Percentiles rank a stretch among this genome's conserved stretches.
These are phyloP conservation scores for Lodderomyces pseudojiufengensis DNA, from an alignment of 1,139 yeast genomes.

Conservation along the genomic window DNA sequence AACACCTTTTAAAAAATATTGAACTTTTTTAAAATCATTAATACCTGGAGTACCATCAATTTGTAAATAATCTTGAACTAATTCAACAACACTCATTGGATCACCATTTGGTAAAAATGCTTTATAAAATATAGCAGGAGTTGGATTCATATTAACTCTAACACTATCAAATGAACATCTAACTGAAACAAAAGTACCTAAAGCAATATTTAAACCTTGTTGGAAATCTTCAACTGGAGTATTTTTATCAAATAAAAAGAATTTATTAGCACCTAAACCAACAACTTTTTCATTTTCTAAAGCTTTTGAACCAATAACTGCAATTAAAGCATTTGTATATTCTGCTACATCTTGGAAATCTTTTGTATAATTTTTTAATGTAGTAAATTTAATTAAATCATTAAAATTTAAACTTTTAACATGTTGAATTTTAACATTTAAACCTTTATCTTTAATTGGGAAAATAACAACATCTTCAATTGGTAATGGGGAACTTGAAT, in stretches of 20 bases:
- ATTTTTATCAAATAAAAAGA: slow-evolving; percentile 11
- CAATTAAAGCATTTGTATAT: slow-evolving; percentile 13
- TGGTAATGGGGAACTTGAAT: slow-evolving; percentile 11
- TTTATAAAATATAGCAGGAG: slow-evolving; percentile 14
- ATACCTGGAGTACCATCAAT: slow-evolving; percentile 5
- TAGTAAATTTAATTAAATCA: slow-evolving; percentile 10
- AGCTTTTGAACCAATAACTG: slow-evolving; percentile 13
- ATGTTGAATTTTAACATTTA: slow-evolving; percentile 9
- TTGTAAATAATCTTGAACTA: slow-evolving; percentile 10
- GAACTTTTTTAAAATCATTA: slow-evolving; percentile 9
- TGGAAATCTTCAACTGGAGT: slow-evolving; percentile 10
- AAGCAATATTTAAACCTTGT: slow-evolving; percentile 10
- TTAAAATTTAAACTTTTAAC: slow-evolving; percentile 11
- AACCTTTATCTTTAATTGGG: slow-evolving; percentile 7
- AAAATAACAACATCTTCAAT: slow-evolving; percentile 11
- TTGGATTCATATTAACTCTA: slow-evolving; percentile 12
- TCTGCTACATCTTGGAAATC: slow-evolving; percentile 13
- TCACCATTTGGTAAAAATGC: slow-evolving; percentile 11
- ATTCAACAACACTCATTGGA: slow-evolving; percentile 14
- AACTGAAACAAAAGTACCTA: slow-evolving; percentile 14
- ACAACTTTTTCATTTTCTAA: slow-evolving; percentile 10
- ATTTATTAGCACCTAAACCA: slow-evolving; percentile 13
- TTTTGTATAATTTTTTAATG: slow-evolving; percentile 8
- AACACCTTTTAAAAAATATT: slow-evolving; percentile 12
- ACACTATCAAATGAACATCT: slow-evolving; percentile 12